These are phyloP conservation scores for Ilyonectria robusta DNA, from an alignment of 2,329 filamentous ascomycete species.

Conservation along the genomic window DNA sequence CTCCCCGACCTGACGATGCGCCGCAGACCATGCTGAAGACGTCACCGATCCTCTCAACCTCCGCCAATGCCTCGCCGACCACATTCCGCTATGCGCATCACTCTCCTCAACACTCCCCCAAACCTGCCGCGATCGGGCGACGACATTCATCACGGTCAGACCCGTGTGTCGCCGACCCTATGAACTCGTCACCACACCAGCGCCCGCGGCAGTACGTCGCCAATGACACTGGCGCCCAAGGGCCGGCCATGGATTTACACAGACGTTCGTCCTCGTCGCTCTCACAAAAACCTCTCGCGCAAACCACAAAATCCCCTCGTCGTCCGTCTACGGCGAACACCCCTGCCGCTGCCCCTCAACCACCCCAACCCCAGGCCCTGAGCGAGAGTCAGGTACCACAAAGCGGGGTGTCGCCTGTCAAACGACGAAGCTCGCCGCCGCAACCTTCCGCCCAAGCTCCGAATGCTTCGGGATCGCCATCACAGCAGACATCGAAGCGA, in stretches of 20 bases:
- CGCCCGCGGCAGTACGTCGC: constrained; percentile 44
- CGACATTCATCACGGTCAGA: constrained; percentile 45
- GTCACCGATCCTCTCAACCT: constrained; percentile 65
- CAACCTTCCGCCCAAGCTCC: constrained; percentile 50
- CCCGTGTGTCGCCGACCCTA: constrained; percentile 39
- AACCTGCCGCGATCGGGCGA: constrained; percentile 45
- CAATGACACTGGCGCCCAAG: constrained; percentile 42
- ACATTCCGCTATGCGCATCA: constrained; percentile 56
- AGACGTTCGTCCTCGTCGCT: constrained; percentile 35
- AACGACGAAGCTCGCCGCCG: constrained; percentile 50
- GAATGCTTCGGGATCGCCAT: constrained; percentile 45
- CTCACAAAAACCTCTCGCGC: constrained; percentile 41
- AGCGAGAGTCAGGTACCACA: constrained; percentile 32
- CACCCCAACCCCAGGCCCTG: constrained; percentile 32
- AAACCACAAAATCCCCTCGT: constrained; percentile 40
- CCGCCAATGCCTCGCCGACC: constrained; percentile 67
- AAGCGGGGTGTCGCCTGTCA: constrained; percentile 52
- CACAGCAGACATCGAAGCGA: constrained; percentile 63
- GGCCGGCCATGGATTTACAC: constrained; percentile 38
- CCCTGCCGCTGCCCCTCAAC: constrained; percentile 33
- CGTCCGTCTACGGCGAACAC: constrained; percentile 33
- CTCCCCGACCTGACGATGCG: constrained; percentile 58
- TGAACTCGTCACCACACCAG: constrained; percentile 47
- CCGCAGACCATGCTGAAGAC: constrained; percentile 72
- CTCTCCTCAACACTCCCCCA: constrained; percentile 46